Evolutionary conservation across 768 basidiomycete genomes (phyloP), one percentile per base, ranked within the genome.

Genomic region (Hygrocybe punicea): DNA sequence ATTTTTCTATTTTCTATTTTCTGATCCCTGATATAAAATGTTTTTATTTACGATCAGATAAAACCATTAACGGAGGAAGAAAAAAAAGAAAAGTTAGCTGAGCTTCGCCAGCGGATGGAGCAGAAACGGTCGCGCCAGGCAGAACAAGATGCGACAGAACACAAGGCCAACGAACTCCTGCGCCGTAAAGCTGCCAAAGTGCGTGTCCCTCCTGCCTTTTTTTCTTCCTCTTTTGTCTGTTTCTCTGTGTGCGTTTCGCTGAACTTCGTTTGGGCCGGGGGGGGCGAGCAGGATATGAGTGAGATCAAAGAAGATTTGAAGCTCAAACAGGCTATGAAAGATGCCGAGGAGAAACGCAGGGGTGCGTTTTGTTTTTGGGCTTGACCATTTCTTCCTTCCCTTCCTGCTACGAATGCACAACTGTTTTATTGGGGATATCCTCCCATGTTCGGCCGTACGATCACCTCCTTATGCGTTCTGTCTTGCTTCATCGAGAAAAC

Each of bases 11-110:
- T 17, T 39, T 37, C 46, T 21, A 11, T 17, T 40, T 23, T n/a
- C 17, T 47, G 14, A 21, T 21, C 40, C 21, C n/a, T 56, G 40
- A 47, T 42, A 47, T 25, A 50, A 17, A n/a, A 4, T 23, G 34
- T 53, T 60, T n/a, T n/a, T n/a, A n/a, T n/a, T n/a, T n/a, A n/a
- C n/a, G n/a, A n/a, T n/a, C 56, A 93, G 92, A 84, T 98, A 71
- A 93, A 93, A 68, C 94, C 96, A 0, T 71, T 99, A 51, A 98
- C 95, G 0, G 94, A 98, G 71, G 93, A 95, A 65, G 93, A 98
- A 72, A 96, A 87, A 78, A 82, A 84, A 57, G 76, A 84, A 62
- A 91, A 86, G 65, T 78, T 98, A 0, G 84, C 73, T 0, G 96
- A 97, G 60, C 73, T 99, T 57, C 79, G 84, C 23, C 75, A 80